Evolutionary conservation across 768 basidiomycete genomes (phyloP), one percentile per base, ranked within the genome.

Genomic region (Amylocystis lapponica): DNA sequence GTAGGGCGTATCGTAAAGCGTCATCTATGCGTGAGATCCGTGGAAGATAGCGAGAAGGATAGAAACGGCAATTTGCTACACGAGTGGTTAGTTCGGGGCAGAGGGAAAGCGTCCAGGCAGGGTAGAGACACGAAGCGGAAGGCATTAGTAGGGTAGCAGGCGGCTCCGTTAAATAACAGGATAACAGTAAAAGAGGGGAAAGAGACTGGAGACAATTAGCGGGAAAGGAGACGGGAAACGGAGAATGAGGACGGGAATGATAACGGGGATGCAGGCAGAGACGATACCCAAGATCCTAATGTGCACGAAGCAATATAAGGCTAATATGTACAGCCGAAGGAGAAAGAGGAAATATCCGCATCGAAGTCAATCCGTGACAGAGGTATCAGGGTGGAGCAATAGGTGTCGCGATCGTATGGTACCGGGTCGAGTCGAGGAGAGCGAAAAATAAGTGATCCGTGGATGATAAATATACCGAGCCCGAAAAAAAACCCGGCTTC

Each of bases 41-140:
- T 41, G 23, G 31, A 12, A n/a, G 39, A 41, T 27, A 41, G 39
- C 20, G 19, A 12, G 19, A 23, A 22, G n/a, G 27, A 25, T 26
- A 32, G 32, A 42, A 25, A 33, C 27, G 34, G 41, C 32, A 42
- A 42, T 42, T 42, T 42, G 41, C 41, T 42, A 42, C 41, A 42
- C 29, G 32, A n/a, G 35, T 10, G 23, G 20, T 17, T 10, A 10
- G 35, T 36, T 36, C 35, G 14, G 6, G 19, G 35, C 8, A 21
- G 35, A 36, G 23, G 19, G 23, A 14, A 36, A 36, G 23, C 6
- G 35, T n/a, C n/a, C n/a, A 20, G 5, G 17, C 19, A 7, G 35
- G 23, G n/a, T n/a, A n/a, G n/a, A n/a, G n/a, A n/a, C n/a, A n/a
- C n/a, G n/a, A n/a, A n/a, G n/a, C n/a, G n/a, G n/a, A n/a, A n/a